Evolutionary conservation across 2,329 filamentous ascomycete genomes (phyloP).

Genomic region (Venturia carpophila): DNA sequence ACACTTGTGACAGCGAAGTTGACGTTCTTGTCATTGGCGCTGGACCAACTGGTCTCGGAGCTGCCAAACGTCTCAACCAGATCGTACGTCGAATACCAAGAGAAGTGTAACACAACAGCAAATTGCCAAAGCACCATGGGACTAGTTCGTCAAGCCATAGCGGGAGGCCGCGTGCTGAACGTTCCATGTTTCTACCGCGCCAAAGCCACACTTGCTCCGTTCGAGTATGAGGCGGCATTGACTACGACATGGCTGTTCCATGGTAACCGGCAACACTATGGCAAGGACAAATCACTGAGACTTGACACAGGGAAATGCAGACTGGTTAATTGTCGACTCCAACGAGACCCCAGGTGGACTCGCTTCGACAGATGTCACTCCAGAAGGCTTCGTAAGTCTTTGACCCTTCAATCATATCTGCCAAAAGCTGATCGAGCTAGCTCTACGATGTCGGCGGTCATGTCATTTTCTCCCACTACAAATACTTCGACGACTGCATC

Average conservation of each 20-base stretch:
- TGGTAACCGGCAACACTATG: background rate
- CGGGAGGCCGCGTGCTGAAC: constrained; percentile 6
- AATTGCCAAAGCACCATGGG: constrained; percentile 20
- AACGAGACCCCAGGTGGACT: constrained; percentile 90
- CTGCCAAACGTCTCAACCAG: constrained; percentile 95
- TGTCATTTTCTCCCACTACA: constrained; percentile 99
- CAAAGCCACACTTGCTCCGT: background rate
- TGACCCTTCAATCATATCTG: constrained; percentile 18
- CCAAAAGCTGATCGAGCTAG: constrained; percentile 41
- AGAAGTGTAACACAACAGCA: background rate
- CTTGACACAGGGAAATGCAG: constrained; percentile 65
- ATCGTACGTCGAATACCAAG: constrained; percentile 55
- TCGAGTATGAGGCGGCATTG: background rate
- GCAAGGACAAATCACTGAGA: constrained; percentile 16
- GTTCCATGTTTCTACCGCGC: background rate
- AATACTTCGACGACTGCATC: constrained; percentile 99
- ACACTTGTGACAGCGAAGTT: constrained; percentile 56
- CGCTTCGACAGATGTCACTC: constrained; percentile 88
- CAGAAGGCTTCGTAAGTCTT: constrained; percentile 86
- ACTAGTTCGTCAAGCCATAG: constrained; percentile 17
- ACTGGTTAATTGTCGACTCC: constrained; percentile 92
- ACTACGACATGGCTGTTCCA: background rate
- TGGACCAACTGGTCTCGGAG: constrained; percentile 93
- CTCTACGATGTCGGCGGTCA: constrained; percentile 98
- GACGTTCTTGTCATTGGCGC: constrained; percentile 97